Percentiles rank a stretch among this genome's conserved stretches.
Evolutionary conservation across 148 eudicot genomes (phyloP).

Genomic region (Rhododendron griersonianum): DNA sequence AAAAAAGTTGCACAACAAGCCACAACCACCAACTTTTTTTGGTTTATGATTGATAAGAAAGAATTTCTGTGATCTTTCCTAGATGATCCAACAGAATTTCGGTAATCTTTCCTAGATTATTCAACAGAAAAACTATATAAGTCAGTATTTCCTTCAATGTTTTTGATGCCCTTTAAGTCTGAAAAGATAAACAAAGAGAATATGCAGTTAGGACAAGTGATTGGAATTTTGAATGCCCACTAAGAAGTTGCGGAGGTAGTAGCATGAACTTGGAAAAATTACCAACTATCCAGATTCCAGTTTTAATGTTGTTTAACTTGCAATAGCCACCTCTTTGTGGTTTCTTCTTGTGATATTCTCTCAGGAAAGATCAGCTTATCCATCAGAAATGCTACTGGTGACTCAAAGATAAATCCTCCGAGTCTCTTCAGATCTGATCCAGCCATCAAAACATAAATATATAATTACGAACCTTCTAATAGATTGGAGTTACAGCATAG

Average conservation of each 20-base stretch:
- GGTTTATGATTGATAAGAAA: background rate
- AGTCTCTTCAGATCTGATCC: constrained; percentile 77
- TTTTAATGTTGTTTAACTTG: constrained; percentile 58
- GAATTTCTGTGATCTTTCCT: too few relatives aligned
- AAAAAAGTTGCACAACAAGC: too few relatives aligned
- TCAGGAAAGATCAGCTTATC: constrained; percentile 50
- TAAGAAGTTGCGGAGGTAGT: background rate
- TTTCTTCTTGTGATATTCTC: constrained; percentile 1
- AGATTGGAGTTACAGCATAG: background rate
- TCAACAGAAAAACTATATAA: too few relatives aligned
- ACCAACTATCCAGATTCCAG: constrained; percentile 98
- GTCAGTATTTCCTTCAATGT: too few relatives aligned
- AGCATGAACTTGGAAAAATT: constrained; percentile 9
- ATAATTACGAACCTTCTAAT: background rate
- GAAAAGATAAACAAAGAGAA: constrained; percentile 17
- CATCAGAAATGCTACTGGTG: constrained; percentile 63
- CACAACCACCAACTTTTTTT: too few relatives aligned
- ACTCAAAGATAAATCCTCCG: constrained; percentile 70
- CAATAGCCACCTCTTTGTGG: constrained; percentile 53
- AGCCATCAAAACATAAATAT: background rate
- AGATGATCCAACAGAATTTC: too few relatives aligned
- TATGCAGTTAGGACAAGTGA: background rate
- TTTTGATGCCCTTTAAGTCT: constrained; percentile 17
- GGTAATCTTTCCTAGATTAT: too few relatives aligned
- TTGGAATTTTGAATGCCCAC: background rate